These are phyloP conservation scores for Pseudocercospora pini-densiflorae DNA, from an alignment of 2,329 filamentous ascomycete genomes.

Conservation along the genomic window DNA sequence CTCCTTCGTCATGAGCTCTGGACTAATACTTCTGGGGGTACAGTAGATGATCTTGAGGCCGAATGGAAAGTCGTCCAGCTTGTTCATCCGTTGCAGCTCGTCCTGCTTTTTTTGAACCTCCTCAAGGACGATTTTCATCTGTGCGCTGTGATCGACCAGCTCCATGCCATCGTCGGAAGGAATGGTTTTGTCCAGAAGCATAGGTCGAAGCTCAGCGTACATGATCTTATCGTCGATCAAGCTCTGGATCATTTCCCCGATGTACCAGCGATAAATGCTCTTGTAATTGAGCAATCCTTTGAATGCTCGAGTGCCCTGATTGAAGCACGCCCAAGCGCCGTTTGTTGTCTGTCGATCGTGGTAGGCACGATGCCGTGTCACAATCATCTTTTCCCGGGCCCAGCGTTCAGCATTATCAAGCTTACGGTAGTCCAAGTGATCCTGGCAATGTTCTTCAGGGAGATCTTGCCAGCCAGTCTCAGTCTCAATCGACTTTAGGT, in stretches of 20 bases:
- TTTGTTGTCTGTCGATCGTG: constrained; percentile 34
- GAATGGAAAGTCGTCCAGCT: constrained; percentile 56
- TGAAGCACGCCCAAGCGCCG: constrained; percentile 66
- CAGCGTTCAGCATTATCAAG: constrained; percentile 34
- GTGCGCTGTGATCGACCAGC: constrained; percentile 60
- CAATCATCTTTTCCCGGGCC: constrained; percentile 37
- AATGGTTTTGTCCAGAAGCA: constrained; percentile 69
- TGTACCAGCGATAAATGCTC: constrained; percentile 65
- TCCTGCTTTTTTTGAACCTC: constrained; percentile 57
- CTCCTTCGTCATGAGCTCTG: constrained; percentile 53
- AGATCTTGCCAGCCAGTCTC: neutral
- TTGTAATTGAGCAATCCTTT: constrained; percentile 73
- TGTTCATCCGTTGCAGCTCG: constrained; percentile 44
- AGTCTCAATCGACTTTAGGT: neutral
- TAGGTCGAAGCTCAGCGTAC: constrained; percentile 73
- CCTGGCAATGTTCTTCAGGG: neutral
- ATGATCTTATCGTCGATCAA: constrained; percentile 69
- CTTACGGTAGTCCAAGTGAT: neutral
- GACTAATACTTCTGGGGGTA: constrained; percentile 65
- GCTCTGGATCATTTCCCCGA: constrained; percentile 61
- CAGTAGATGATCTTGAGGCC: constrained; percentile 75
- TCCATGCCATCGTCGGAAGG: constrained; percentile 60
- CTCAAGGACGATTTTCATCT: constrained; percentile 64
- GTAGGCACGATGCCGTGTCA: constrained; percentile 32
- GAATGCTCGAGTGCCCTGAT: constrained; percentile 71